A percentile compares a stretch with the other conserved stretches of the same genome.
These are phyloP conservation scores for Gliomastix tumulicola DNA, from an alignment of 2,329 filamentous ascomycete genomes.

Conservation along the genomic window DNA sequence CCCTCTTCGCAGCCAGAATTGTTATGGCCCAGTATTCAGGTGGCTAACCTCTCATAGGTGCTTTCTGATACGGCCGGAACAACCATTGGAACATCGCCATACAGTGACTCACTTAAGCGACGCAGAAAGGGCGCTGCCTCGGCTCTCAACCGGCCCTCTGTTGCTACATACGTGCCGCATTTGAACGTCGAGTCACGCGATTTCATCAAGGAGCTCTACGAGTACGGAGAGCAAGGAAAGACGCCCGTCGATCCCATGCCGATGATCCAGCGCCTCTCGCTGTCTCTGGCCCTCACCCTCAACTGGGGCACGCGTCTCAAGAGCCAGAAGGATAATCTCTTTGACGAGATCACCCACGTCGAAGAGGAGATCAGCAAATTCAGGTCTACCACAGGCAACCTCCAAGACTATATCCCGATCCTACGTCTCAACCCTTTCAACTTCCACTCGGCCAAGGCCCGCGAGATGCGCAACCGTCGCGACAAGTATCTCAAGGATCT, in stretches of 20 bases:
- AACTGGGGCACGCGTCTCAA: conserved; percentile 60
- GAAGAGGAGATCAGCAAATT: conserved; percentile 55
- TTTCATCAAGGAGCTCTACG: conserved; percentile 53
- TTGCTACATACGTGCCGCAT: conserved; percentile 55
- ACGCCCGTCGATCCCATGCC: conserved; percentile 57
- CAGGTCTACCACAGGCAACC: conserved; percentile 51
- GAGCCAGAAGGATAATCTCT: conserved; percentile 50
- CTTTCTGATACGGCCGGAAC: conserved; percentile 59
- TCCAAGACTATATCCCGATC: conserved; percentile 55
- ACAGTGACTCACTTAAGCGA: conserved; percentile 57
- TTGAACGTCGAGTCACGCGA: conserved; percentile 56
- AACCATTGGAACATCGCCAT: conserved; percentile 62
- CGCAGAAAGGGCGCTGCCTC: conserved; percentile 59
- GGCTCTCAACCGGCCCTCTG: conserved; percentile 57
- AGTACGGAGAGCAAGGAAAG: conserved; percentile 47
- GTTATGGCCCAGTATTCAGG: too few species aligned
- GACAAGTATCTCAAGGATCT: conserved; percentile 53
- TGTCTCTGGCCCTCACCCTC: conserved; percentile 56
- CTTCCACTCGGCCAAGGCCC: conserved; percentile 47
- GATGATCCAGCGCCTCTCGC: conserved; percentile 57
- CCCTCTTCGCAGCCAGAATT: too few species aligned
- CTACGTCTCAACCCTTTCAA: conserved; percentile 55
- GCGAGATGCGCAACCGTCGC: conserved; percentile 51
- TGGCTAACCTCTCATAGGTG: conserved; percentile 31
- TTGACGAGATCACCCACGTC: conserved; percentile 55